Percentiles rank a stretch among this genome's conserved stretches.
phyloP scores from a whole-genome alignment of 2,329 filamentous ascomycete species.

The Thermoascus crustaceus region DNA sequence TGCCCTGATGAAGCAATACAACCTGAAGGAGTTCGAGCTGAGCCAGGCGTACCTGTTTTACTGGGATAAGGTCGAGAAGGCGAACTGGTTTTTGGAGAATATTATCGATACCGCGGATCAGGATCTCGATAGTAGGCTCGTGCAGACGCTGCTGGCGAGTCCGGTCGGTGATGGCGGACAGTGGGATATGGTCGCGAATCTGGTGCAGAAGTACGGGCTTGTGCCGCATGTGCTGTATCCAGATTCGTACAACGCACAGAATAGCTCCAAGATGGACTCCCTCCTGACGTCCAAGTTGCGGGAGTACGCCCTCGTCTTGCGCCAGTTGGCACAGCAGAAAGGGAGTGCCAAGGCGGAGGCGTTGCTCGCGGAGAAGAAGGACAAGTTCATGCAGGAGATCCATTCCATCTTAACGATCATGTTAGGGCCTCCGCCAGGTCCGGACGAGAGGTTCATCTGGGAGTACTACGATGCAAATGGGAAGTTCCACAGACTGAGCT shows the following conservation, averaged over 20 bases:
- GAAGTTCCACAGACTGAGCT: slow-evolving; percentile 53
- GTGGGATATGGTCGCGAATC: slow-evolving; percentile 86
- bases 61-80: slow-evolving; percentile 90
- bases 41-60: slow-evolving; percentile 84
- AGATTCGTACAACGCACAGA: slow-evolving; percentile 70
- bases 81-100: slow-evolving; percentile 82
- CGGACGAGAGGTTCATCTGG: slow-evolving; percentile 67
- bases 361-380: slow-evolving; percentile 49
- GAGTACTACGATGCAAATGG: slow-evolving; percentile 64
- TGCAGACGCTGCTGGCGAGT: slow-evolving; percentile 59
- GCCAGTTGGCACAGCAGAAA: slow-evolving; percentile 44
- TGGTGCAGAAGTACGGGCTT: slow-evolving; percentile 82
- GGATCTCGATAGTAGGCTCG: slow-evolving; percentile 62
- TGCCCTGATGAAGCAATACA: slow-evolving; percentile 77
- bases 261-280: slow-evolving; percentile 60
- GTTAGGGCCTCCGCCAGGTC: slow-evolving; percentile 67
- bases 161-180: slow-evolving; percentile 77
- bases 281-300: slow-evolving; percentile 77
- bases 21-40: slow-evolving; percentile 71
- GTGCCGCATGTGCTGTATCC: slow-evolving; percentile 75
- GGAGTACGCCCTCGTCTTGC: slow-evolving; percentile 69
- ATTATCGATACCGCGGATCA: slow-evolving; percentile 65
- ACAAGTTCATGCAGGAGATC: slow-evolving; percentile 69
- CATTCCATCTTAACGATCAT: slow-evolving; percentile 74
- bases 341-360: slow-evolving; percentile 30